Base-by-base conservation (phyloP, 331 rosid genomes). In the Erythrophleum ivorense region DNA sequence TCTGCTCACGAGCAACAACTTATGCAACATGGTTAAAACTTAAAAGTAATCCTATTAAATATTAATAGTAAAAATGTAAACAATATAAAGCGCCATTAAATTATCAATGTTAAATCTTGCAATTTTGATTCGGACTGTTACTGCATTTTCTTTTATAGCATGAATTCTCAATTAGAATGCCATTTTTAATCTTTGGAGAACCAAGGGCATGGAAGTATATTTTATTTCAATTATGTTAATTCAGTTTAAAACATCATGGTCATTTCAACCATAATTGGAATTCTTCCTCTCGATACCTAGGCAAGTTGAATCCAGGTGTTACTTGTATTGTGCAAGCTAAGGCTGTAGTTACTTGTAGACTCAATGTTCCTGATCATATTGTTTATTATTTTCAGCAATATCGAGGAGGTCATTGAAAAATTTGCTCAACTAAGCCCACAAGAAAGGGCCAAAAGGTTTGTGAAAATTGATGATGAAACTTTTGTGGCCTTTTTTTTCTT, bases 371-470 rank as follows among this genome's bases (percentile, higher is more conserved):
- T 70, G 15, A 69, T 31, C 41, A 2, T 60, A 46, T 15, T n/a
- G 13, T 34, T 73, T 69, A 60, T 66, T 72, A 14, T 80, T 78
- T 81, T 14, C 86, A 90, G 94, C 76, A 93, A 85, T 71, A 59
- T 93, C 10, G 93, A 90, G 77, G 94, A 87, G 79, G 78, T 93
- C 74, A 84, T 93, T 86, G 82, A 92, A 52, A 93, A 88, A 82
- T 90, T 90, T 77, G 80, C 90, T n/a, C 97, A 84, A 71, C 86
- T 90, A 84, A 91, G 93, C 71, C 90, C 92, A 18, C 94, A 90
- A 67, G 97, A 93, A 86, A 90, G 97, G 79, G 89, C 93, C 58
- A 93, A 91, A 77, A 90, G 97, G 97, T 93, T 52, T 80, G 75
- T 40, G 15, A 46, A 66, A 68, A 18, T 60, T 69, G 62, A 34